Conservation (phyloP, 768 basidiomycete species). For the Fomitopsis serialis region DNA sequence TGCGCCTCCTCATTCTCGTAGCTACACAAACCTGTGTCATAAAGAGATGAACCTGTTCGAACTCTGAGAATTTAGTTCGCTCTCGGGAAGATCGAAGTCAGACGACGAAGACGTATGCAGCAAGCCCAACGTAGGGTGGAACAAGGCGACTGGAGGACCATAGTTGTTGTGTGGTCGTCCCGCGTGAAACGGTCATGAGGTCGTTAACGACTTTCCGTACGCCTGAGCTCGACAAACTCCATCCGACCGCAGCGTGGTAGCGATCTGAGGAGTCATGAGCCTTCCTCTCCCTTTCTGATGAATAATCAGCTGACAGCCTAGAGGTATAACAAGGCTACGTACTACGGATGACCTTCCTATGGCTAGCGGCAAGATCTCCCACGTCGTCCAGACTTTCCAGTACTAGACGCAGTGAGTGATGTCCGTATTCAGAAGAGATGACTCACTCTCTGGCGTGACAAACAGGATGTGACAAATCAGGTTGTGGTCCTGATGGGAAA, state of each 20-base stretch:
- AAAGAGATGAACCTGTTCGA: not conserved
- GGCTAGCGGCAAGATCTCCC: not conserved
- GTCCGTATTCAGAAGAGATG: not conserved
- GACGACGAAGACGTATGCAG: not conserved
- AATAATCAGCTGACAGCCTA: not conserved
- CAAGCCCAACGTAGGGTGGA: not conserved
- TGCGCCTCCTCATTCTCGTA: not conserved
- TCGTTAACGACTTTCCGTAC: not conserved
- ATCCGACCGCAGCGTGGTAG: not conserved
- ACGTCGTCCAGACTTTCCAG: not conserved
- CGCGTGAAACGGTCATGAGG: not conserved
- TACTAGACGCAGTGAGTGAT: not conserved
- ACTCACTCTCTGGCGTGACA: not conserved
- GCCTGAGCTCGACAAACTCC: not conserved
- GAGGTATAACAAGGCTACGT: not conserved
- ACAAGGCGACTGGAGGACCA: not conserved
- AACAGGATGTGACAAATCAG: not conserved
- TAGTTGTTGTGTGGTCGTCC: not conserved
- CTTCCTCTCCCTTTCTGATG: not conserved
- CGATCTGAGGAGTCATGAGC: not conserved
- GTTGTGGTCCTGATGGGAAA: too few species aligned
- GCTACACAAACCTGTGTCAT: not conserved
- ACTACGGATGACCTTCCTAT: not conserved
- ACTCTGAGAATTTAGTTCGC: not conserved
- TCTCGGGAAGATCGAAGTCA: not conserved